phyloP scores from a whole-genome alignment of 495 filamentous ascomycete genomes.

The Neurospora sp. region DNA sequence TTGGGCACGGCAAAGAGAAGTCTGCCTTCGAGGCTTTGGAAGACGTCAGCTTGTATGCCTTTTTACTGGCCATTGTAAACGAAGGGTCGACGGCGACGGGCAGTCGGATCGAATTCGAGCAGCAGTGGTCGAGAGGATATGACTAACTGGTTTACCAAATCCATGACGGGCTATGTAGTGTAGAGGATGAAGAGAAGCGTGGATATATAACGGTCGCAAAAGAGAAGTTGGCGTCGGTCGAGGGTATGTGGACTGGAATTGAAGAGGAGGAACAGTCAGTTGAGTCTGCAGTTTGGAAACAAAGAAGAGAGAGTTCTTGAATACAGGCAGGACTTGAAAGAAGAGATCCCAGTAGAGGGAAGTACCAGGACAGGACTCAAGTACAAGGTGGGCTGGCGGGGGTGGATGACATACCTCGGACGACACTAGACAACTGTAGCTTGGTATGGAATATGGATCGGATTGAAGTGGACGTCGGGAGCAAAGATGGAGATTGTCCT shows the following conservation, averaged over 20 bases:
- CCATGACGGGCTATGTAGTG: conserved; percentile 40
- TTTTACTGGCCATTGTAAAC: background rate
- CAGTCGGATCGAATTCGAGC: background rate
- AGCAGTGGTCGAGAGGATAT: conserved; percentile 1
- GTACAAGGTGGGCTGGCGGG: background rate
- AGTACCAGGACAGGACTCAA: background rate
- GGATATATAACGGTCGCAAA: background rate
- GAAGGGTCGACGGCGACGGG: background rate
- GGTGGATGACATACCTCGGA: background rate
- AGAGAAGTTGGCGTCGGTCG: background rate
- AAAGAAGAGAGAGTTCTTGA: background rate
- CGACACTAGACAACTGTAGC: background rate
- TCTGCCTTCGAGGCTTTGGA: conserved; percentile 72
- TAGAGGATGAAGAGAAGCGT: background rate
- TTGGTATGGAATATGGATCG: background rate
- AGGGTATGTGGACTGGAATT: background rate
- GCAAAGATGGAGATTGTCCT: background rate
- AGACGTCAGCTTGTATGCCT: conserved; percentile 25
- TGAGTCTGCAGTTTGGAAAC: background rate
- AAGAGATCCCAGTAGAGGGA: background rate
- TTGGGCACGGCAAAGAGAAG: conserved; percentile 95
- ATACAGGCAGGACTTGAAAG: background rate
- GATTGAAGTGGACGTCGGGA: background rate
- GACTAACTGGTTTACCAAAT: conserved; percentile 78
- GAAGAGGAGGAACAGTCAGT: background rate